Conservation (phyloP, 2,329 filamentous ascomycete species). For the Cercospora canescens region DNA sequence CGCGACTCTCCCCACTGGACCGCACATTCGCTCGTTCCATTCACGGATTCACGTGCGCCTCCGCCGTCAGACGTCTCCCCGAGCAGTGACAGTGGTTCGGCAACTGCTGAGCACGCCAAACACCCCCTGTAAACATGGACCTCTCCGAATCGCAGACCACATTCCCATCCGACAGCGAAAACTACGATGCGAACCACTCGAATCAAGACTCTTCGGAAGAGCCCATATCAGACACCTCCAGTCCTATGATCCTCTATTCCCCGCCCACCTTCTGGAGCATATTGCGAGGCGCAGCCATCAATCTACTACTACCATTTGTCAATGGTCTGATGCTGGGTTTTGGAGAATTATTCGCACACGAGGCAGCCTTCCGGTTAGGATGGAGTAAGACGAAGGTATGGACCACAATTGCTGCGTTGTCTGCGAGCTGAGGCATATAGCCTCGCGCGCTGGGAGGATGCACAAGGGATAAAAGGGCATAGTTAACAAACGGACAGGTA, state of each 20-base stretch:
- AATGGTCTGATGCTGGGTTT: constrained; percentile 99
- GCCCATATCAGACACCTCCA: constrained; percentile 62
- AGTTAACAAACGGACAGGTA: constrained; percentile 45
- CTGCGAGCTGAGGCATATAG: background rate
- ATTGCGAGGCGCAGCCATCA: constrained; percentile 87
- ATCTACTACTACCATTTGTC: constrained; percentile 90
- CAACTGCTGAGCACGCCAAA: constrained; percentile 9
- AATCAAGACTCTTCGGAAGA: constrained; percentile 55
- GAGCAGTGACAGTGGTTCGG: background rate
- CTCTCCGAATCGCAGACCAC: constrained; percentile 74
- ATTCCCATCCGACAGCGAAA: constrained; percentile 80
- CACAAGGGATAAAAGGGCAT: constrained; percentile 2
- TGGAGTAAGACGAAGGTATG: constrained; percentile 92
- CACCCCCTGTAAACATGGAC: constrained; percentile 40
- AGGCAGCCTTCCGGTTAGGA: constrained; percentile 87
- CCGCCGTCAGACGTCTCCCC: background rate
- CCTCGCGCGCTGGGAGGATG: background rate
- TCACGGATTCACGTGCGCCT: background rate
- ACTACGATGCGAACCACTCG: constrained; percentile 63
- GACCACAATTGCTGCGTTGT: background rate
- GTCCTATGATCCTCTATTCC: constrained; percentile 79
- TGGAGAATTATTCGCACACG: constrained; percentile 93
- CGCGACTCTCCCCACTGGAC: background rate
- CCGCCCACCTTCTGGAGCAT: constrained; percentile 86
- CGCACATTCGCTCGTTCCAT: background rate